phyloP scores from a whole-genome alignment of 1,284 basidiomycete species.

The Athelia psychrophila region DNA sequence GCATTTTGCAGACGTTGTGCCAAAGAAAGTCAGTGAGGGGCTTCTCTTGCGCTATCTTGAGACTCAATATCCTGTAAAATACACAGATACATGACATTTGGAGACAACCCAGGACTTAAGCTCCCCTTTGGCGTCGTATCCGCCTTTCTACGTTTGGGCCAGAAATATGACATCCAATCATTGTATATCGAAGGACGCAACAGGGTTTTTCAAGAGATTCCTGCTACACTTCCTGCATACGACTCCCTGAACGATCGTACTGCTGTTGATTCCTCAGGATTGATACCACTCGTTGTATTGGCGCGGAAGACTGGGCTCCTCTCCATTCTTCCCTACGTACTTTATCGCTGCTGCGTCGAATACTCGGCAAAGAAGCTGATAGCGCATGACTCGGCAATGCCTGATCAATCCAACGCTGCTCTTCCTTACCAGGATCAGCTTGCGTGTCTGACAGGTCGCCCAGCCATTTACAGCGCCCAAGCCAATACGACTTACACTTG shows the following conservation, averaged over 20 bases:
- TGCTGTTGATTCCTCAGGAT: neutral
- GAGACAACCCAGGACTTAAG: neutral
- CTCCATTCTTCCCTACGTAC: neutral
- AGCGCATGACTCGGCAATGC: neutral
- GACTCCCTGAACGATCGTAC: neutral
- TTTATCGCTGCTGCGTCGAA: neutral
- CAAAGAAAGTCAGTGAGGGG: neutral
- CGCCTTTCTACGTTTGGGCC: conserved; percentile 6
- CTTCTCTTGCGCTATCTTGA: neutral
- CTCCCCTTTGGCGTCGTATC: conserved; percentile 2
- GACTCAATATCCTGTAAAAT: neutral
- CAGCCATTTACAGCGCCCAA: neutral
- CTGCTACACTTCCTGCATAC: neutral
- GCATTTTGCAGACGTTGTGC: neutral
- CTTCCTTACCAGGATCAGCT: neutral
- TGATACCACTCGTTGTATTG: neutral
- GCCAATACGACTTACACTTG: neutral
- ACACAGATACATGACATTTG: neutral
- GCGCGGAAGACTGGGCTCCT: neutral
- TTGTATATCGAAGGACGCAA: conserved; percentile 6
- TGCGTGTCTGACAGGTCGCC: neutral
- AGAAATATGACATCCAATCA: conserved; percentile 8
- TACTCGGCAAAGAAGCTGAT: too few species aligned
- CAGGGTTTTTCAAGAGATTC: neutral
- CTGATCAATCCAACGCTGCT: neutral